Percentiles rank a stretch among this genome's conserved stretches.
Evolutionary conservation across 129 eudicot species (phyloP).

Genomic region (Artemisia argyi): DNA sequence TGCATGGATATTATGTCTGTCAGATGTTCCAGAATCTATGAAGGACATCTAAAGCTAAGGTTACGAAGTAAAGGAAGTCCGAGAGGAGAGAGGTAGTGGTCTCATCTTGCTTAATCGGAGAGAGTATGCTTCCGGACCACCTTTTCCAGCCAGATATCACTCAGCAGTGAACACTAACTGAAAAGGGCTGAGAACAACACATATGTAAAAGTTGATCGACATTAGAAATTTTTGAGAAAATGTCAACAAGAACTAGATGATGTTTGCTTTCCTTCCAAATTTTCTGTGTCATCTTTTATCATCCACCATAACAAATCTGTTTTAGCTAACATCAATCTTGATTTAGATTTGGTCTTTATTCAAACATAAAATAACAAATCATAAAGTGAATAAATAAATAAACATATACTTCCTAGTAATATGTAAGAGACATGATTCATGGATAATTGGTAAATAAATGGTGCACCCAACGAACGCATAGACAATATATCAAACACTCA

Average conservation of each 20-base stretch:
- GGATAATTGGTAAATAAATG: no score
- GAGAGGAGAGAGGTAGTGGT: neutral
- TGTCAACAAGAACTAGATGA: neutral
- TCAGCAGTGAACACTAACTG: no score
- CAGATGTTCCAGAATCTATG: neutral
- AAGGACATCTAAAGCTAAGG: neutral
- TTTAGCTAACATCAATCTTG: no score
- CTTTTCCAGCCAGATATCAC: neutral
- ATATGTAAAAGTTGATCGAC: no score
- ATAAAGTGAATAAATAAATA: neutral
- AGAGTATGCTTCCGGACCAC: neutral
- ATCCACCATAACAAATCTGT: no score
- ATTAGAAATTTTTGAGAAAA: no score
- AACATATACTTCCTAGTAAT: neutral
- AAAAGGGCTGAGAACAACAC: no score
- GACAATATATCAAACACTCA: conserved; percentile 23
- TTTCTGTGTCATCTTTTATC: no score
- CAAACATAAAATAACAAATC: neutral
- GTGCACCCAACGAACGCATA: conserved; percentile 16
- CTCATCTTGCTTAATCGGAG: neutral
- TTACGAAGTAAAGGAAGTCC: neutral
- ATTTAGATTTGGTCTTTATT: no score
- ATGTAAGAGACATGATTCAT: conserved; percentile 8
- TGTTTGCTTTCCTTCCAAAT: no score
- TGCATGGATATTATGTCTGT: neutral